Percentiles rank a stretch among this genome's conserved stretches.
These are phyloP conservation scores for Globisporangium uncinulatum DNA, from an alignment of 352 stramenopile species.

Conservation along the genomic window DNA sequence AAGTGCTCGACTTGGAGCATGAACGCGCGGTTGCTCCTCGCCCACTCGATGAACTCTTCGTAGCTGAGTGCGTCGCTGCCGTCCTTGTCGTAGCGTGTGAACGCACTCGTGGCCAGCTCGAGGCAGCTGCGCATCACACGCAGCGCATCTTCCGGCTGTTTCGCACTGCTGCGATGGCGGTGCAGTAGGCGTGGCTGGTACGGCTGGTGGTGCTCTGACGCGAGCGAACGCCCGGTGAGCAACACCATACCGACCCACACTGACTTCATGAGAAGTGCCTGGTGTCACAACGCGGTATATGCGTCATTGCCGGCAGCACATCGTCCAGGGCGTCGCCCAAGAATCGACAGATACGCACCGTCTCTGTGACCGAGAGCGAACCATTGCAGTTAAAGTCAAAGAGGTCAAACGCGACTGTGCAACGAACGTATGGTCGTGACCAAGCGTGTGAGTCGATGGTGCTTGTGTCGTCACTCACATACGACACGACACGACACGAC, in stretches of 20 bases:
- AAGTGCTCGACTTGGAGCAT: constrained; percentile 84
- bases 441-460: background rate
- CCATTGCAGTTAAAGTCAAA: constrained; percentile 83
- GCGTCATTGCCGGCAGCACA: background rate
- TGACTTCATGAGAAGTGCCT: constrained; percentile 79
- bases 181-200: constrained; percentile 5
- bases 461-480: background rate
- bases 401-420: constrained; percentile 60
- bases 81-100: constrained; percentile 44
- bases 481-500: background rate
- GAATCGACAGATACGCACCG: constrained; percentile 22
- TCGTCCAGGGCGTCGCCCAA: background rate
- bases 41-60: constrained; percentile 81
- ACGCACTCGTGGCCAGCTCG: constrained; percentile 45
- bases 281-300: background rate
- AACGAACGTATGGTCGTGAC: background rate
- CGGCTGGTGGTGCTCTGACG: background rate
- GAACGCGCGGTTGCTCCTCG: constrained; percentile 77
- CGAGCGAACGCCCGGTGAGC: constrained; percentile 32
- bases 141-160: constrained; percentile 9
- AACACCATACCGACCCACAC: constrained; percentile 65
- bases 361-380: constrained; percentile 62
- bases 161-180: background rate
- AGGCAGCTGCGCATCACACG: constrained; percentile 38
- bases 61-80: constrained; percentile 42